Evolutionary conservation across 164 flowering plant species (phyloP).

Genomic region (Saururus chinensis): DNA sequence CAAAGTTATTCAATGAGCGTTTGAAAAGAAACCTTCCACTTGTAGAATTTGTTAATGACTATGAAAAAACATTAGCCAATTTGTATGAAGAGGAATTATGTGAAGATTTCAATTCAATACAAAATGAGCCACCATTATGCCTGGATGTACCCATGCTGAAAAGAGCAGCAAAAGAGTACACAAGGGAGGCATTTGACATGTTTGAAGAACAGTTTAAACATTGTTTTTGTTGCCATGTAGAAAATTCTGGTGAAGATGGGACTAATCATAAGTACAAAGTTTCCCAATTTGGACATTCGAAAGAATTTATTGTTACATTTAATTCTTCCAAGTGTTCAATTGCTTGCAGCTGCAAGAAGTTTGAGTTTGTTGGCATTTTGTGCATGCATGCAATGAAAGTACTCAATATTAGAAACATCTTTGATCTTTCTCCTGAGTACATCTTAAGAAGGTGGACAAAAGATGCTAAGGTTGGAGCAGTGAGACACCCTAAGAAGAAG

Average conservation of each 20-base stretch:
- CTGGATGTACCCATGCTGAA: not conserved
- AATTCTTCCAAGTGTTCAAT: not conserved
- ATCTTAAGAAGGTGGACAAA: conserved; percentile 3
- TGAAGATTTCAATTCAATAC: not conserved
- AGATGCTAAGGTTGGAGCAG: not conserved
- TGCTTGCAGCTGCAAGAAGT: not conserved
- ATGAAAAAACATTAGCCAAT: not conserved
- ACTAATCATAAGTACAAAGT: not conserved
- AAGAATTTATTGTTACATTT: not conserved
- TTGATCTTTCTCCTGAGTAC: conserved; percentile 1
- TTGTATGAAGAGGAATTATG: not conserved
- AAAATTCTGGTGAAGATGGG: not conserved
- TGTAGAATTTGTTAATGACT: not conserved
- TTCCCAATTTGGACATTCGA: not conserved
- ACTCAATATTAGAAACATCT: not conserved
- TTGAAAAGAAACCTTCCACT: not conserved
- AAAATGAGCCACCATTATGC: not conserved
- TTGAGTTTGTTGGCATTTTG: conserved; percentile 1
- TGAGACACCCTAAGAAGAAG: not conserved
- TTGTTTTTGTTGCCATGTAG: not conserved
- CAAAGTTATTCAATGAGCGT: not conserved
- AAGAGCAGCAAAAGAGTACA: not conserved
- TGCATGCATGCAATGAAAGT: conserved; percentile 1
- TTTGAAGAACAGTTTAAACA: not conserved
- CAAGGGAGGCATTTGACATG: not conserved